phyloP scores from a whole-genome alignment of 345 rosid species.

The Turnera subulata region DNA sequence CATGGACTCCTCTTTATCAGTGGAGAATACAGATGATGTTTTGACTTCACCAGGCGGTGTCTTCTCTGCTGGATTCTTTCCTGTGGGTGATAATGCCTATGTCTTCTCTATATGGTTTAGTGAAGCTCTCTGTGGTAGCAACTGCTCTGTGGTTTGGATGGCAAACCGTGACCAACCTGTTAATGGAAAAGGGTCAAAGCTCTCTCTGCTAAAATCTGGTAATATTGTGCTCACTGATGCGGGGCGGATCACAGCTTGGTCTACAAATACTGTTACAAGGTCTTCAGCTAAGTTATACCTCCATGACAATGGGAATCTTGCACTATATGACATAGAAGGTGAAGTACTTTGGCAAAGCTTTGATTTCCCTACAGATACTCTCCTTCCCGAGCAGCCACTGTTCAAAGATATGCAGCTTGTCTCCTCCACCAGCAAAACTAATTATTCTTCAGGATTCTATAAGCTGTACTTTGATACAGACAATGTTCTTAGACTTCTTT shows the following conservation, averaged over 20 bases:
- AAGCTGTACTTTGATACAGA: neutral
- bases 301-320: too few species aligned
- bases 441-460: neutral
- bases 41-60: too few species aligned
- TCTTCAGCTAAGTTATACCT: neutral
- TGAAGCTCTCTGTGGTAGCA: slow-evolving; percentile 4
- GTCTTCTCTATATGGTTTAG: slow-evolving; percentile 23
- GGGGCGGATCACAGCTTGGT: neutral
- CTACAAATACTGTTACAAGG: neutral
- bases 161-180: slow-evolving; percentile 28
- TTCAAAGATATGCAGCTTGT: neutral
- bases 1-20: neutral
- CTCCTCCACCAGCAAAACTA: neutral
- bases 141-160: slow-evolving; percentile 28
- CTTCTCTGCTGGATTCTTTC: too few species aligned
- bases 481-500: slow-evolving; percentile 1
- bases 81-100: too few species aligned
- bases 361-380: neutral
- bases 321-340: too few species aligned
- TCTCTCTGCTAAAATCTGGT: slow-evolving; percentile 12
- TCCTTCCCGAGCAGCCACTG: neutral
- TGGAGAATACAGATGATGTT: neutral
- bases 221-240: slow-evolving; percentile 15
- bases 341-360: neutral
- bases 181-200: slow-evolving; percentile 11